phyloP scores from a whole-genome alignment of 2,329 filamentous ascomycete genomes.

The Aureobasidium leucospermi region DNA sequence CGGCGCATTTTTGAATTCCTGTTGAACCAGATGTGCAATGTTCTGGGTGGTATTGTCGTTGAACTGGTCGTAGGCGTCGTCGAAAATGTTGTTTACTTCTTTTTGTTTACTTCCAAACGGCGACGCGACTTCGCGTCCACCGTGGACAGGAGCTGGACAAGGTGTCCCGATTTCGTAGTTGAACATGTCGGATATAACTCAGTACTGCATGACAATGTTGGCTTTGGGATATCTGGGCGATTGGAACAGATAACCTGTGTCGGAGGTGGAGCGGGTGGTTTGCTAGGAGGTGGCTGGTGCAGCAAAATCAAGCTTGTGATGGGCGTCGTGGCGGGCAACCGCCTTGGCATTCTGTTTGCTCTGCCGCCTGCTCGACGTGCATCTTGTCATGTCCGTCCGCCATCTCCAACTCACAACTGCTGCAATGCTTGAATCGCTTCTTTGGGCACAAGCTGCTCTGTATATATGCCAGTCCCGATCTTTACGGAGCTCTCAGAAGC shows the following conservation, averaged over 20 bases:
- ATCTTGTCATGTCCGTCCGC: neutral
- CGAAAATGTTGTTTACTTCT: slow-evolving; percentile 1
- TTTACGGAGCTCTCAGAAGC: too few relatives aligned
- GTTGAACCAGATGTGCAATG: slow-evolving; percentile 19
- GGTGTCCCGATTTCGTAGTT: slow-evolving; percentile 6
- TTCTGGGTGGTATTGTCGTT: slow-evolving; percentile 17
- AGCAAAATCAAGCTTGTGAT: neutral
- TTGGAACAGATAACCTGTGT: neutral
- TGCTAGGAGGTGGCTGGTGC: slow-evolving; percentile 5
- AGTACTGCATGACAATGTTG: slow-evolving; percentile 4
- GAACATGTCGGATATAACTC: neutral
- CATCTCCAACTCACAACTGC: too few relatives aligned
- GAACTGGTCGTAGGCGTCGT: slow-evolving; percentile 5
- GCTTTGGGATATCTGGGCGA: neutral
- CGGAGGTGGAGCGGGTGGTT: neutral
- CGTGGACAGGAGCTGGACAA: neutral
- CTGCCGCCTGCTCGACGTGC: neutral
- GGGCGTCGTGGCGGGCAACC: neutral
- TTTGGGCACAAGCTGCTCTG: too few relatives aligned
- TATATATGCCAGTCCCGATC: too few relatives aligned
- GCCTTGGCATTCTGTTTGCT: neutral
- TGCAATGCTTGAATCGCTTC: too few relatives aligned
- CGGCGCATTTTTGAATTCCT: slow-evolving; percentile 22
- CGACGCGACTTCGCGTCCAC: neutral
- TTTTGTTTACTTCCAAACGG: slow-evolving; percentile 11